Conservation (phyloP, 306 rosid species). For the Vigna nakashimae region DNA sequence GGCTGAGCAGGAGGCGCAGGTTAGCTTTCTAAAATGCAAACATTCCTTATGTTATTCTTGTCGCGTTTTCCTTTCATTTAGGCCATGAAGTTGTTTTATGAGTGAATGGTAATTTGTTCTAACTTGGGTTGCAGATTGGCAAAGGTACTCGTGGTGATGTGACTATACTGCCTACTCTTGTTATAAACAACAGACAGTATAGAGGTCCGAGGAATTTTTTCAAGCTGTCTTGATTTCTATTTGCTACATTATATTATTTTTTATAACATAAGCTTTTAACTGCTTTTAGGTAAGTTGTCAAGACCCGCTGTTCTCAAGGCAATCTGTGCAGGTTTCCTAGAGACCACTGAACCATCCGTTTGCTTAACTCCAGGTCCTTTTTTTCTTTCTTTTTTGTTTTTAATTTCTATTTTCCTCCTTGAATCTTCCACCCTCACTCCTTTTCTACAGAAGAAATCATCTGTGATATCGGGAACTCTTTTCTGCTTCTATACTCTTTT, state of each 20-base stretch:
- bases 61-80: conserved; percentile 17
- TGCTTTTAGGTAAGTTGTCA: conserved; percentile 78
- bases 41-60: neutral
- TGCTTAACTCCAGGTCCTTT: conserved; percentile 83
- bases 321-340: conserved; percentile 84
- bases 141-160: conserved; percentile 95
- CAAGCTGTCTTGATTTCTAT: neutral
- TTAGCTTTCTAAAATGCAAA: conserved; percentile 41
- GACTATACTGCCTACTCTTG: conserved; percentile 93
- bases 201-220: conserved; percentile 63
- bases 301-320: conserved; percentile 92
- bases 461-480: neutral
- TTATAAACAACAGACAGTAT: conserved; percentile 89
- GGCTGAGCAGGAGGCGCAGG: conserved; percentile 94
- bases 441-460: neutral
- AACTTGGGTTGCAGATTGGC: conserved; percentile 71
- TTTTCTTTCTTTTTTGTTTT: conserved; percentile 15
- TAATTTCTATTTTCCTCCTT: conserved; percentile 4
- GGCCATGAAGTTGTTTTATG: conserved; percentile 30
- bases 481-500: neutral
- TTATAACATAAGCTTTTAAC: conserved; percentile 12
- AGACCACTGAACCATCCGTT: conserved; percentile 90
- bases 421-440: neutral
- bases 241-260: conserved; percentile 9
- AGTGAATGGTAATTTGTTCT: conserved; percentile 32